Percentiles rank a stretch among this genome's conserved stretches.
These are phyloP conservation scores for Termitomyces titanicus DNA, from an alignment of 768 basidiomycete genomes.

Conservation along the genomic window DNA sequence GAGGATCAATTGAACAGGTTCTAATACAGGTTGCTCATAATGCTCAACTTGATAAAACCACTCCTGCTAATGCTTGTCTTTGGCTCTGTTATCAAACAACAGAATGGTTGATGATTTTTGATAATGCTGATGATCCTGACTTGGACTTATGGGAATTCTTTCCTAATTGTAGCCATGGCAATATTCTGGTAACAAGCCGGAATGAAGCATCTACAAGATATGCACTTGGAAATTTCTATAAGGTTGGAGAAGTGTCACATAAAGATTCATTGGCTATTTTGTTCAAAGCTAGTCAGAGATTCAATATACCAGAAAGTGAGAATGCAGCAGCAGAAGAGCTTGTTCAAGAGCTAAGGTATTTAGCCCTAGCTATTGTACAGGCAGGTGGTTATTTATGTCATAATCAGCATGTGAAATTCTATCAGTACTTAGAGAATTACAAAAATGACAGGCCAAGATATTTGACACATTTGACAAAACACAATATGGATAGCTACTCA, in stretches of 20 bases:
- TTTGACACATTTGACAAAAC: not conserved
- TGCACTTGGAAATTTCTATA: not conserved
- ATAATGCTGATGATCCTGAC: conserved; percentile 1
- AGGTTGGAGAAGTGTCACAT: not conserved
- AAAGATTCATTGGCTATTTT: not conserved
- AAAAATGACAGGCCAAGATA: not conserved
- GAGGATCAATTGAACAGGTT: not conserved
- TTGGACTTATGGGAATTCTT: not conserved
- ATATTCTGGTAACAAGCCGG: conserved; percentile 3
- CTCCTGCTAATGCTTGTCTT: not conserved
- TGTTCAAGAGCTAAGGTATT: not conserved
- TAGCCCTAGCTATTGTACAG: conserved; percentile 3
- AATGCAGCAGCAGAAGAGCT: not conserved
- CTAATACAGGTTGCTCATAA: not conserved
- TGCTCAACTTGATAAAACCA: not conserved
- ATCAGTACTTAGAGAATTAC: not conserved
- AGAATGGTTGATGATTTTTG: conserved; percentile 2
- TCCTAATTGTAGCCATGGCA: not conserved
- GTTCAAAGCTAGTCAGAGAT: not conserved
- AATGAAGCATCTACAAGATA: not conserved
- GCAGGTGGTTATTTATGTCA: not conserved
- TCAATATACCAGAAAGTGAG: not conserved
- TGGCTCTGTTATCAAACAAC: not conserved
- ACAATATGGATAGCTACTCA: not conserved
- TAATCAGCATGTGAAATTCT: not conserved